Percentiles rank a stretch among this genome's conserved stretches.
Conservation (phyloP, 768 basidiomycete genomes). For the Tylopilus sp. region DNA sequence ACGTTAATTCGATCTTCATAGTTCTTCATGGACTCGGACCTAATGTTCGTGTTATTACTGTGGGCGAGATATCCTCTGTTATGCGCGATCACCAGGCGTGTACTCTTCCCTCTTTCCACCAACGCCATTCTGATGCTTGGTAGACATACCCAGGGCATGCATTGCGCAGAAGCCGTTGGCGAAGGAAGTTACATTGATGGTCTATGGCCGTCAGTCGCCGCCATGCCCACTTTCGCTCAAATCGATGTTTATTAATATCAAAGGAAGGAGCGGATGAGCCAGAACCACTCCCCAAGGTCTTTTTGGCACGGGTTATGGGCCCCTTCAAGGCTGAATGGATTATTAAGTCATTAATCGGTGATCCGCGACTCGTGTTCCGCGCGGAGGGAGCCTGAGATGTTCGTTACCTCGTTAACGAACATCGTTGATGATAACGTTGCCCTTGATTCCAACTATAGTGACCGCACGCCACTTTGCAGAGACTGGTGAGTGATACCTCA, state of each 20-base stretch:
- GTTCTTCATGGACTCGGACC: constrained; percentile 92
- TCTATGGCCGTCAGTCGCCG: constrained; percentile 49
- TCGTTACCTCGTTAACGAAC: constrained; percentile 53
- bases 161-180: constrained; percentile 52
- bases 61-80: constrained; percentile 52
- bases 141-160: constrained; percentile 35
- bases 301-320: constrained; percentile 37
- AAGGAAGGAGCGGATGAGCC: constrained; percentile 41
- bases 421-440: too few relatives aligned
- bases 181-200: constrained; percentile 54
- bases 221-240: background rate
- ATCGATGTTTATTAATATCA: constrained; percentile 21
- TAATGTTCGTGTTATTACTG: constrained; percentile 76
- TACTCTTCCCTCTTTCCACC: background rate
- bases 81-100: constrained; percentile 58
- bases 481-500: constrained; percentile 70
- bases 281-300: constrained; percentile 43
- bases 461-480: constrained; percentile 61
- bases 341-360: constrained; percentile 55
- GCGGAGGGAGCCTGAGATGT: constrained; percentile 49
- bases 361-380: constrained; percentile 60
- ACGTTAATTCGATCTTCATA: constrained; percentile 29
- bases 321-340: constrained; percentile 58
- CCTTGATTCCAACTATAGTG: too few relatives aligned
- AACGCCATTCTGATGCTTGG: background rate